These are phyloP conservation scores for Aquanectria penicillioides DNA, from an alignment of 2,329 filamentous ascomycete species.

Conservation along the genomic window DNA sequence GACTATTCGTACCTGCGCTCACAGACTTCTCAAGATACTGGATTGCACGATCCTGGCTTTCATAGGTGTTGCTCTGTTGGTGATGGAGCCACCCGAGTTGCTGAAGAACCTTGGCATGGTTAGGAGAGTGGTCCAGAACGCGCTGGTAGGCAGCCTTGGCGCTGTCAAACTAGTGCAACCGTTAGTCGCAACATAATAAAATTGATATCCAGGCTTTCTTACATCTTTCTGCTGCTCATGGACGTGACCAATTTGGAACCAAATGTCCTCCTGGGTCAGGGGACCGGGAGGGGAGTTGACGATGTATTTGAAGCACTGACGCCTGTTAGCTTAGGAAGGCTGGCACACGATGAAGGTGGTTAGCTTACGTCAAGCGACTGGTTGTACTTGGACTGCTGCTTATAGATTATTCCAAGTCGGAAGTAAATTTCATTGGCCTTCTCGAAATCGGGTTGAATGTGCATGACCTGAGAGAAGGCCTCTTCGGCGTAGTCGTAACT, in stretches of 20 bases:
- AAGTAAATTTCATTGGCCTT: constrained; percentile 99
- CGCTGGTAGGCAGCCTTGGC: constrained; percentile 93
- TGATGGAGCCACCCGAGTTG: constrained; percentile 98
- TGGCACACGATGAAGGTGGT: background rate
- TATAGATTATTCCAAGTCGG: constrained; percentile 98
- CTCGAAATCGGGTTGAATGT: constrained; percentile 96
- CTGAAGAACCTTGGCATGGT: constrained; percentile 97
- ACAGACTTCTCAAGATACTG: constrained; percentile 98
- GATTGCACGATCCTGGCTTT: constrained; percentile 94
- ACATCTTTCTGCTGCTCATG: constrained; percentile 99
- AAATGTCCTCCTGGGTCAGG: constrained; percentile 96
- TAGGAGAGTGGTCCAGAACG: constrained; percentile 92
- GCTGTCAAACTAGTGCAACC: constrained; percentile 79
- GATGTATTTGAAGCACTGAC: constrained; percentile 97
- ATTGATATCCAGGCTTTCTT: constrained; percentile 53
- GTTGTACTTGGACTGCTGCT: constrained; percentile 93
- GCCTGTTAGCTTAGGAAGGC: constrained; percentile 5
- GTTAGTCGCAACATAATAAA: constrained; percentile 46
- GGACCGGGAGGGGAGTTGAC: constrained; percentile 91
- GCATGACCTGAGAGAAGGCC: constrained; percentile 98
- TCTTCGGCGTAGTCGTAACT: constrained; percentile 97
- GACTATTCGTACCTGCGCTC: constrained; percentile 74
- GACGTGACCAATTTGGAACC: constrained; percentile 99
- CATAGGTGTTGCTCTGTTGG: constrained; percentile 90
- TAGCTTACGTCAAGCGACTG: constrained; percentile 86